Percentiles rank a stretch among this genome's conserved stretches.
Conservation (phyloP, 2,329 filamentous ascomycete genomes). For the Diplodia mutila region DNA sequence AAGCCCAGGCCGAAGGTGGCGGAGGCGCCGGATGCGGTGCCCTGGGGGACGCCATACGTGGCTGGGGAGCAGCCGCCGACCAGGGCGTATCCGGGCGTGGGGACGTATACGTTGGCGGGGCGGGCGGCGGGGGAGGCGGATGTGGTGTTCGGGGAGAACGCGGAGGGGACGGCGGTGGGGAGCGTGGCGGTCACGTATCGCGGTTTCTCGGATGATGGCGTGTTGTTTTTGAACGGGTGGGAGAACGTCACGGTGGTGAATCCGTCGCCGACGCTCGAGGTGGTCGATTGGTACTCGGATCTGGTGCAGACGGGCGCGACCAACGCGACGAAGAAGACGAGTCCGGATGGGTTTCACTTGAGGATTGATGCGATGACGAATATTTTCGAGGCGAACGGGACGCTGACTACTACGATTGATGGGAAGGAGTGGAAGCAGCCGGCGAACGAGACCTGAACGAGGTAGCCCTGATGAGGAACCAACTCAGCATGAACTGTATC, state of each 20-base stretch:
- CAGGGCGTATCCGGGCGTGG: background rate
- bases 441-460: constrained; percentile 36
- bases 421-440: constrained; percentile 46
- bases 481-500: background rate
- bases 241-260: constrained; percentile 41
- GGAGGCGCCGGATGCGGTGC: constrained; percentile 36
- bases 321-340: constrained; percentile 45
- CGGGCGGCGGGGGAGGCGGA: constrained; percentile 28
- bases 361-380: constrained; percentile 46
- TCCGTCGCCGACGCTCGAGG: constrained; percentile 32
- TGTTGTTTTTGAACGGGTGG: constrained; percentile 38
- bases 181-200: constrained; percentile 42
- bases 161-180: constrained; percentile 25
- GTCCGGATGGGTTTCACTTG: constrained; percentile 46
- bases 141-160: constrained; percentile 29
- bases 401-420: constrained; percentile 44
- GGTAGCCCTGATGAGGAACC: background rate
- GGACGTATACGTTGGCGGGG: constrained; percentile 29
- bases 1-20: constrained; percentile 30
- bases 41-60: constrained; percentile 42
- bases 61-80: constrained; percentile 28
- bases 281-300: constrained; percentile 47
- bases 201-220: constrained; percentile 45
- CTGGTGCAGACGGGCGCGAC: constrained; percentile 39
- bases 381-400: constrained; percentile 49